Evolutionary conservation across 208 protist genomes (phyloP).

Genomic region (Acanthamoeba culbertsoni): DNA sequence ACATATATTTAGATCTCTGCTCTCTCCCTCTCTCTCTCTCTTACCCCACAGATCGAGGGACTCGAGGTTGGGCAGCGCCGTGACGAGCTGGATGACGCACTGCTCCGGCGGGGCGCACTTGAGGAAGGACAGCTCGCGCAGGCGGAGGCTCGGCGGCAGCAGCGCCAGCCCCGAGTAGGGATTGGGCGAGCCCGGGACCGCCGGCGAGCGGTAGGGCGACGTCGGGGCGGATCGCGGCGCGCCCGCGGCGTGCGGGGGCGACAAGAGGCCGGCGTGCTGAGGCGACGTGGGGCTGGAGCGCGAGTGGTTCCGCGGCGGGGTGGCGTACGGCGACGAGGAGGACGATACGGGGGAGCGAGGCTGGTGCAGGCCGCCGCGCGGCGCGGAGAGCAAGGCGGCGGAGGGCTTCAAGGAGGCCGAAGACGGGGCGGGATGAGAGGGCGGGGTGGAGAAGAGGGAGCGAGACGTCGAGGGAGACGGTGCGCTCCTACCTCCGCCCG

Average conservation of each 20-base stretch:
- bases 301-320: neutral
- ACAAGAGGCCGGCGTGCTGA: neutral
- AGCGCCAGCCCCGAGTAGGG: neutral
- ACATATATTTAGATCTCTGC: too few relatives aligned
- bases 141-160: neutral
- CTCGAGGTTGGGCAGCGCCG: constrained; percentile 20
- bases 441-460: neutral
- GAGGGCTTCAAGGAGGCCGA: neutral
- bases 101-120: constrained; percentile 44
- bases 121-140: neutral
- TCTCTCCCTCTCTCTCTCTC: too few relatives aligned
- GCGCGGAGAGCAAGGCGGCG: neutral
- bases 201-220: neutral
- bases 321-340: neutral
- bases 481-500: neutral
- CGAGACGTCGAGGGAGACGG: neutral
- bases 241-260: neutral
- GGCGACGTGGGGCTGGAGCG: too few relatives aligned
- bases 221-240: neutral
- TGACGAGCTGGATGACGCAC: neutral
- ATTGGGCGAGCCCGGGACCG: neutral
- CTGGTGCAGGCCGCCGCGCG: neutral
- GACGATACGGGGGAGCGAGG: neutral
- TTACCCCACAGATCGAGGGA: constrained; percentile 36
- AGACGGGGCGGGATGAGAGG: neutral